Base-by-base conservation (phyloP, 768 basidiomycete genomes). In the Pleurotus platypus region DNA sequence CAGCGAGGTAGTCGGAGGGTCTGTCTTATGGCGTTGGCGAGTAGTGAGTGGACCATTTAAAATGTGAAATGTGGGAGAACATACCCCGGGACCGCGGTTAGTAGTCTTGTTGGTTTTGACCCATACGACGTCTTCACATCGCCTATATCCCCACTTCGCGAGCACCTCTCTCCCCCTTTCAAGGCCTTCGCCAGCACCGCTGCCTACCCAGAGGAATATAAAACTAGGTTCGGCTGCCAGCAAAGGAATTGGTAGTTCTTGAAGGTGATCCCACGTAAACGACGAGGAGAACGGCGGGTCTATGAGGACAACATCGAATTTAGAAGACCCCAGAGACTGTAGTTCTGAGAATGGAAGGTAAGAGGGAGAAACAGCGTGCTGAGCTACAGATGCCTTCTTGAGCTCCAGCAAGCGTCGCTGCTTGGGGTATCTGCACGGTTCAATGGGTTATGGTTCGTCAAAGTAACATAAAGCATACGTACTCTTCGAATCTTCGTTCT, bases 51-150 rank as follows among this genome's bases (percentile, higher is more conserved):
- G 20, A 43, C 39, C 24, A 47, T 56, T 16, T 27, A 42, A 38
- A 45, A 49, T 57, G 40, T 43, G 9, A 24, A n/a, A 24, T 18
- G 18, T 20, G 42, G 48, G 47, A 49, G 43, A 13, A 75, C 85
- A 64, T 67, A 90, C 89, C 56, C 89, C 90, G 54, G 92, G 87
- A 1, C 90, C 90, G 13, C 77, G 77, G 67, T 90, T 89, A 20
- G 74, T 79, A 18, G 72, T 77, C 58, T 80, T 80, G 68, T 98
- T 99, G 46, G 93, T 95, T 75, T 93, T 94, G 56, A 97, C 89
- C 95, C 94, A 98, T 4, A 97, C 92, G n/a, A 99, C 91, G 67
- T 99, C 97, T 65, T 99, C 97, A 64, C 94, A 97, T 50, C 97
- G 73, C 43, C 94, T 76, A 67, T 94, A 96, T 3, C 96, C 97